phyloP scores from a whole-genome alignment of 148 eudicot species.

The Rhododendron ovatum region DNA sequence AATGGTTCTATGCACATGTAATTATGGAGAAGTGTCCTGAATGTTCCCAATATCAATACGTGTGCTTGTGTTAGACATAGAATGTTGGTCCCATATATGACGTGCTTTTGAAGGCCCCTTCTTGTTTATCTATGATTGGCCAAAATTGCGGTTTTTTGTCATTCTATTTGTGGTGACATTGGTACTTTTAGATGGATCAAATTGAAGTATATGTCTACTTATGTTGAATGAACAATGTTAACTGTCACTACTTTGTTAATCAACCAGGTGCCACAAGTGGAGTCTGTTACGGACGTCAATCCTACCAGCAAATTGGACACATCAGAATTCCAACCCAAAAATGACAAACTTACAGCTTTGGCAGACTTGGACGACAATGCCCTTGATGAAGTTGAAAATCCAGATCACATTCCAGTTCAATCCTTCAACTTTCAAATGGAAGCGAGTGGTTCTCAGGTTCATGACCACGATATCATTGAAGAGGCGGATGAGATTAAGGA shows the following conservation, averaged over 20 bases:
- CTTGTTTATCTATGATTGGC: not conserved
- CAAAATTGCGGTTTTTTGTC: not conserved
- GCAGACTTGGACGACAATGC: conserved; percentile 7
- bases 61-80: not conserved
- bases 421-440: conserved; percentile 17
- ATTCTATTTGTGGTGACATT: not conserved
- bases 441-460: conserved; percentile 18
- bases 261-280: conserved; percentile 32
- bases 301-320: conserved; percentile 15
- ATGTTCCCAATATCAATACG: not conserved
- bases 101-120: not conserved
- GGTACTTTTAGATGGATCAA: not conserved
- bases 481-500: conserved; percentile 42
- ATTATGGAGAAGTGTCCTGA: not conserved
- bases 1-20: not conserved
- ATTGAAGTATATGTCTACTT: not conserved
- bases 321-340: conserved; percentile 23
- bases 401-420: conserved; percentile 3
- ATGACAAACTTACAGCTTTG: conserved; percentile 9
- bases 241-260: conserved; percentile 9
- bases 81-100: not conserved
- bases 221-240: not conserved
- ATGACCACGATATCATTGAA: conserved; percentile 23
- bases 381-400: conserved; percentile 4
- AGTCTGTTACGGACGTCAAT: conserved; percentile 24